Evolutionary conservation across 768 basidiomycete species (phyloP).

Genomic region (Lactifluus hygrophoroides): DNA sequence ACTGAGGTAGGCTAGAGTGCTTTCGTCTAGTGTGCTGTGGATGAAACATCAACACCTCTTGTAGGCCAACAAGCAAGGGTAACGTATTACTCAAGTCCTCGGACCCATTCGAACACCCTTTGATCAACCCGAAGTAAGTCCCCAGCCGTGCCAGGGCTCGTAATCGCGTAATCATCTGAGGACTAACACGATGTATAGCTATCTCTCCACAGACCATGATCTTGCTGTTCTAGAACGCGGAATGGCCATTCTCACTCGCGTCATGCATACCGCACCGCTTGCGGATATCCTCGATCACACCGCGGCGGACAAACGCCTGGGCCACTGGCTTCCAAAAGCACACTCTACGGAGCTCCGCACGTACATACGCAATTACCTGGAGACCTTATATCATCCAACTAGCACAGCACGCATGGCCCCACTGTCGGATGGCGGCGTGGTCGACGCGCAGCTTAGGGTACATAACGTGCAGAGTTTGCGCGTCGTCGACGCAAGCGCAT

Average conservation of each 20-base stretch:
- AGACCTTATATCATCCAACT: constrained; percentile 39
- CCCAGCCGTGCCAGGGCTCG: background rate
- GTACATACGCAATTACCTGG: constrained; percentile 28
- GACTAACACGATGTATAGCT: constrained; percentile 26
- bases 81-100: constrained; percentile 34
- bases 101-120: constrained; percentile 34
- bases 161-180: background rate
- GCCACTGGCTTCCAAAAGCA: constrained; percentile 31
- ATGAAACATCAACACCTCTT: background rate
- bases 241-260: constrained; percentile 31
- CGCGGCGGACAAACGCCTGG: constrained; percentile 26
- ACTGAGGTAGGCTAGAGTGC: constrained; percentile 25
- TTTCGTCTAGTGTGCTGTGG: background rate
- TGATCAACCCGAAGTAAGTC: constrained; percentile 37
- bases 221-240: constrained; percentile 34
- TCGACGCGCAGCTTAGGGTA: constrained; percentile 37
- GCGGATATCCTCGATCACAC: constrained; percentile 30
- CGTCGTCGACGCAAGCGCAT: constrained; percentile 40
- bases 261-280: constrained; percentile 34
- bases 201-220: constrained; percentile 36
- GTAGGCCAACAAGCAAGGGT: constrained; percentile 39
- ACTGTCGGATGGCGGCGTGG: constrained; percentile 31
- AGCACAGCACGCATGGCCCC: constrained; percentile 36
- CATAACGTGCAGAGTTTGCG: constrained; percentile 36
- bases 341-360: constrained; percentile 31